Evolutionary conservation across 345 rosid genomes (phyloP), one percentile per base, ranked within the genome.

Genomic region (Rubroshorea leprosula): DNA sequence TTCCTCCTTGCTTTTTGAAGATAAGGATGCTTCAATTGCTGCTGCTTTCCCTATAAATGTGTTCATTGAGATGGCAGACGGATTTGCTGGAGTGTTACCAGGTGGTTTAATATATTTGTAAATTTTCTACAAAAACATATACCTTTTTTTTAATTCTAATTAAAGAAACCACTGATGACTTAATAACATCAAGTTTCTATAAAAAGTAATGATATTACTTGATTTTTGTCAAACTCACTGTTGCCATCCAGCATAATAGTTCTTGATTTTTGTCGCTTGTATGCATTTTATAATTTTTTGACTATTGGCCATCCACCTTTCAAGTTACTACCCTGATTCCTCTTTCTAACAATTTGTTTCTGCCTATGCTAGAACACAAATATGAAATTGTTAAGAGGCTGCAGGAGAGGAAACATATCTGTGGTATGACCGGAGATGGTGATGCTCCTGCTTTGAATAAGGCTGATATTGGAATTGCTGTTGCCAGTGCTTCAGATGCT

Each of bases 341-440:
- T 11, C 15, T 15, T 23, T 19, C 64, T 57, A 50, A 39, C 49
- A 45, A 23, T 18, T 31, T 65, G n/a, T 47, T 56, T 39, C 62
- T 55, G 44, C 39, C 57, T 39, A 23, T 74, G 15, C 16, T 65
- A 91, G 98, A 88, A 55, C 95, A 85, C 80, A 88, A 84, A 65
- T 91, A 91, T 44, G 98, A 91, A 76, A 88, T 91, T 58, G 96
- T 91, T 45, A 83, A 58, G 75, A 80, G 74, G 78, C 74, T 91
- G 62, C 98, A 91, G 69, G 88, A 82, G 67, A 85, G 77, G 78
- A 91, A 85, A 46, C 98, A 91, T 73, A 82, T 88, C 5, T 88
- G 96, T 65, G 98, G 98, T 58, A 91, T 91, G 92, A 91, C 95
- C 22, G 96, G 98, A 60, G 96, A 91, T 72, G 96, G 96, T 72